Conservation (phyloP, 116 monocot species). For the Posidonia oceanica region DNA sequence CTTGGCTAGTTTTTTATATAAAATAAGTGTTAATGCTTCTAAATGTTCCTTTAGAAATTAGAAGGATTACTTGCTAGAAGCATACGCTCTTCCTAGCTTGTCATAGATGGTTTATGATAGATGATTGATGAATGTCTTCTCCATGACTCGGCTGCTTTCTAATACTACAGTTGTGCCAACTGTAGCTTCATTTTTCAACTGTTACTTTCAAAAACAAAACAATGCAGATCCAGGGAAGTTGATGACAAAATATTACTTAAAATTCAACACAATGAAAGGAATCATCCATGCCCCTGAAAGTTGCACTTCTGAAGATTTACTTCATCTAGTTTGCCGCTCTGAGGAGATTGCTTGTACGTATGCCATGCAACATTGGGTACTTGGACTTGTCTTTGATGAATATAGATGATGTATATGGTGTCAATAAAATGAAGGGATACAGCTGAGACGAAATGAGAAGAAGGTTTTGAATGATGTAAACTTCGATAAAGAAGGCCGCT, state of each 20-base stretch:
- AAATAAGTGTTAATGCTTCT: too few species aligned
- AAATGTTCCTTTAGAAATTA: too few species aligned
- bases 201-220: neutral
- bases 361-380: neutral
- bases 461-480: slow-evolving; percentile 87
- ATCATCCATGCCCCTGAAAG: slow-evolving; percentile 78
- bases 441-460: slow-evolving; percentile 93
- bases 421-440: slow-evolving; percentile 62
- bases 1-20: too few species aligned
- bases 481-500: slow-evolving; percentile 66
- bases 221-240: slow-evolving; percentile 77
- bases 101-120: too few species aligned
- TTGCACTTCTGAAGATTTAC: slow-evolving; percentile 77
- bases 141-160: neutral
- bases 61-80: too few species aligned
- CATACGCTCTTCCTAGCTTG: too few species aligned
- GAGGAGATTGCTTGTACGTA: slow-evolving; percentile 87
- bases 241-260: slow-evolving; percentile 93
- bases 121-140: too few species aligned
- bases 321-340: slow-evolving; percentile 59
- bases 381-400: neutral
- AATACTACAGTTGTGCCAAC: neutral
- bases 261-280: slow-evolving; percentile 90
- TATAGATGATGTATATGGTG: neutral
- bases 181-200: neutral